phyloP scores from a whole-genome alignment of 2,329 filamentous ascomycete species.

The Diplodia corticola region DNA sequence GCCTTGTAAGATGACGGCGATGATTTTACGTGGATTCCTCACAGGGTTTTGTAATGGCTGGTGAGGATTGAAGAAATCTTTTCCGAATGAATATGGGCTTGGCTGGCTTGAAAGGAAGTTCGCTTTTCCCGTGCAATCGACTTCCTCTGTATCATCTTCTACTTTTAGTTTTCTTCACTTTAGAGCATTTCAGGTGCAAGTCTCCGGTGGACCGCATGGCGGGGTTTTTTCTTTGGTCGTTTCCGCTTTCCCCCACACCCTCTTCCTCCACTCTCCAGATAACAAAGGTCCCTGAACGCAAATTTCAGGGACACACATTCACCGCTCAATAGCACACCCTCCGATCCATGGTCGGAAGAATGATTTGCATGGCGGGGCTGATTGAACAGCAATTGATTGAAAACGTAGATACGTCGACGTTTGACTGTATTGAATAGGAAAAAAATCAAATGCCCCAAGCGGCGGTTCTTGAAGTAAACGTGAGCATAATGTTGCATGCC shows the following conservation, averaged over 20 bases:
- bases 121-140: not conserved
- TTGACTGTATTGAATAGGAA: not conserved
- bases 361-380: not conserved
- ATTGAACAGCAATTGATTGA: not conserved
- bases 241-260: not conserved
- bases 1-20: constrained; percentile 8
- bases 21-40: not conserved
- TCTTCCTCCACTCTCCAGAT: not conserved
- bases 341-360: not conserved
- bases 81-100: not conserved
- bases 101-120: not conserved
- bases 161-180: not conserved
- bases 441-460: not conserved
- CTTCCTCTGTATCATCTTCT: not conserved
- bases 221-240: not conserved
- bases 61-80: not conserved
- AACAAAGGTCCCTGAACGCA: not conserved
- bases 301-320: not conserved
- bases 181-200: constrained; percentile 2
- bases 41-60: not conserved
- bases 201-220: not conserved
- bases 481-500: not conserved
- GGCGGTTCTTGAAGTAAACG: not conserved
- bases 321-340: not conserved
- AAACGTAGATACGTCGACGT: not conserved